Base-by-base conservation (phyloP, 176 grass and related monocot species). In the Avena eriantha region DNA sequence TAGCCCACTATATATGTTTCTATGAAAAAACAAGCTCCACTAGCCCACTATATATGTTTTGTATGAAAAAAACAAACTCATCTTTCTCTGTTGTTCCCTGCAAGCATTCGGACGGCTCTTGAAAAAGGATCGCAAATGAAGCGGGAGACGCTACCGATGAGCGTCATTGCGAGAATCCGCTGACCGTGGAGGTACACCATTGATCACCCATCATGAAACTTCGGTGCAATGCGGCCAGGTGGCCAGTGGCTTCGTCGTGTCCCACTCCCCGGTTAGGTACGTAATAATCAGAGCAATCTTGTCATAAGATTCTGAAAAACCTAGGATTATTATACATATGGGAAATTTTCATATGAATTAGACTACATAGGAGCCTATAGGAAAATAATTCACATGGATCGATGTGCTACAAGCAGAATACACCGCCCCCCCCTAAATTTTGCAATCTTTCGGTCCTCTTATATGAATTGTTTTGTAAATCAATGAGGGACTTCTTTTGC, bases 201-300 rank as follows among this genome's bases (percentile, higher is more conserved):
- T 14, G 15, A 78, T 61, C 6, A 5, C 18, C 66, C 50, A 84
- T 84, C 53, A 55, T 84, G 66, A 80, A 54, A 57, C 2, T 65
- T 31, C 69, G 39, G 49, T 17, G 8, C 73, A 8, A 35, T 49
- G 73, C 73, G 26, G 63, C 50, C 49, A 77, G 8, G 24, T 88
- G 80, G 24, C 15, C 50, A 2, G 39, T 1, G 39, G 39, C 39
- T 41, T 41, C 39, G 39, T 41, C 39, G 7, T 7, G 39, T 41
- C 5, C 39, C 39, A 7, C 39, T 41, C 39, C 39, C 39, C 7
- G 5, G 7, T 41, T 41, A 41, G 39, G 39, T n/a, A n/a, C n/a
- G n/a, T n/a, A n/a, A n/a, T n/a, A n/a, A n/a, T n/a, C n/a, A n/a
- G n/a, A n/a, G n/a, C n/a, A n/a, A n/a, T n/a, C 4, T 54, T 54